A percentile compares a stretch with the other conserved stretches of the same genome.
These are phyloP conservation scores for Pseudoturritis turrita DNA, from an alignment of 345 rosid species.

Conservation along the genomic window DNA sequence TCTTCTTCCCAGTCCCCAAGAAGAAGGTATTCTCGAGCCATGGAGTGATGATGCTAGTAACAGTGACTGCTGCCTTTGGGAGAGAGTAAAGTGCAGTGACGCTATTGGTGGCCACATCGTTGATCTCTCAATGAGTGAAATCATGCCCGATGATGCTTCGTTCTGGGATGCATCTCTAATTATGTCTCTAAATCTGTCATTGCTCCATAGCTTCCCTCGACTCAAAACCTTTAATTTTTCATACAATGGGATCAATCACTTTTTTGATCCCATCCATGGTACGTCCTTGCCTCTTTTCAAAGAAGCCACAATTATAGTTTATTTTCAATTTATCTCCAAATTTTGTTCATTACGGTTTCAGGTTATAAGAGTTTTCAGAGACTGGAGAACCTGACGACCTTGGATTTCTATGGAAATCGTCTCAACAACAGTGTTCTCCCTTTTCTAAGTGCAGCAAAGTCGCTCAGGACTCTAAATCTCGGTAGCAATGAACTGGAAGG, in stretches of 20 bases:
- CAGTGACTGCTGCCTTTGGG: constrained; percentile 23
- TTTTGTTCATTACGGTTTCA: not conserved
- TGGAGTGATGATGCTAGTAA: not conserved
- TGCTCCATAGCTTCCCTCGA: constrained; percentile 17
- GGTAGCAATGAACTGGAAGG: constrained; percentile 11
- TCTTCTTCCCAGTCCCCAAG: not conserved
- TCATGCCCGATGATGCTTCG: too few relatives aligned
- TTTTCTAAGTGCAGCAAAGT: not conserved
- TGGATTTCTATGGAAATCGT: not conserved
- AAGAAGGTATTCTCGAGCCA: not conserved
- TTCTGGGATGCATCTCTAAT: too few relatives aligned
- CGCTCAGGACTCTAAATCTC: constrained; percentile 8
- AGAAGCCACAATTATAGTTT: too few relatives aligned
- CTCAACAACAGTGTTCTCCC: constrained; percentile 19
- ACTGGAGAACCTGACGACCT: not conserved
- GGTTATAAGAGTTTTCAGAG: constrained; percentile 7
- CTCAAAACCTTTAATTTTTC: constrained; percentile 16
- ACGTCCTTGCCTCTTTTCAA: not conserved
- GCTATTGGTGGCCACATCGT: not conserved
- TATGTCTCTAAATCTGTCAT: not conserved
- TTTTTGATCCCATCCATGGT: constrained; percentile 14
- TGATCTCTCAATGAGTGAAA: not conserved
- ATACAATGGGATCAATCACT: not conserved
- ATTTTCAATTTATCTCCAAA: too few relatives aligned
- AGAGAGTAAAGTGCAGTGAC: constrained; percentile 17